Evolutionary conservation across 2,329 filamentous ascomycete species (phyloP).

Genomic region (Clonostachys rhizophaga): DNA sequence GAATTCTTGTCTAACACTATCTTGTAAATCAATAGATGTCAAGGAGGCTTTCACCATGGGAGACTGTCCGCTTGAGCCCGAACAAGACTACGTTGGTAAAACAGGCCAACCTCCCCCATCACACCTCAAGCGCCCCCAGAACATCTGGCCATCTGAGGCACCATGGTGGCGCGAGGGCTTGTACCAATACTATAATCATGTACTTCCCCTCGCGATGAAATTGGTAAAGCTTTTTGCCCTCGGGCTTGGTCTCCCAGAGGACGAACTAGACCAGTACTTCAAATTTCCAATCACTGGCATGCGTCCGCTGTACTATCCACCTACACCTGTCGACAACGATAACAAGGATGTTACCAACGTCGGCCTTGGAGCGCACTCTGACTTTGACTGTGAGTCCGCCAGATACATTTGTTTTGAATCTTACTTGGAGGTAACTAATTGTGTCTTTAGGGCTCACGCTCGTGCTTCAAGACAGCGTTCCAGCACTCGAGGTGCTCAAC

Average conservation of each 20-base stretch:
- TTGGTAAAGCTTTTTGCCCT: slow-evolving; percentile 13
- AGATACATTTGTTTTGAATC: too few relatives aligned
- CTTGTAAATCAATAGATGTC: neutral
- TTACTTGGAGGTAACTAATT: too few relatives aligned
- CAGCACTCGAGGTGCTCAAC: slow-evolving; percentile 16
- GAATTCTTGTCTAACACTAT: too few relatives aligned
- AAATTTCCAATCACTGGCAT: slow-evolving; percentile 13
- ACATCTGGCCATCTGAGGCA: neutral
- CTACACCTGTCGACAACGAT: neutral
- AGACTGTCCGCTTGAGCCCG: neutral
- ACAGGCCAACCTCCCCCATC: neutral
- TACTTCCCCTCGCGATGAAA: slow-evolving; percentile 10
- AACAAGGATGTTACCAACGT: neutral
- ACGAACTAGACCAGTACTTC: slow-evolving; percentile 9
- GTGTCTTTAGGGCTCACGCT: slow-evolving; percentile 19
- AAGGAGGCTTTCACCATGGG: slow-evolving; percentile 1
- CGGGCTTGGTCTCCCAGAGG: slow-evolving; percentile 10
- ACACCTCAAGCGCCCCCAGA: neutral
- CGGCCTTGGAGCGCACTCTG: slow-evolving; percentile 1
- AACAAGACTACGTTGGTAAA: neutral
- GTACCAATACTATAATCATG: slow-evolving; percentile 7
- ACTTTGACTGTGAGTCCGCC: neutral
- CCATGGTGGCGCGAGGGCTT: slow-evolving; percentile 7
- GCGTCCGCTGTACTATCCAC: slow-evolving; percentile 14
- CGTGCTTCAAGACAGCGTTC: slow-evolving; percentile 28